Evolutionary conservation across 2,329 filamentous ascomycete species (phyloP).

Genomic region (Fusarium dimerum): DNA sequence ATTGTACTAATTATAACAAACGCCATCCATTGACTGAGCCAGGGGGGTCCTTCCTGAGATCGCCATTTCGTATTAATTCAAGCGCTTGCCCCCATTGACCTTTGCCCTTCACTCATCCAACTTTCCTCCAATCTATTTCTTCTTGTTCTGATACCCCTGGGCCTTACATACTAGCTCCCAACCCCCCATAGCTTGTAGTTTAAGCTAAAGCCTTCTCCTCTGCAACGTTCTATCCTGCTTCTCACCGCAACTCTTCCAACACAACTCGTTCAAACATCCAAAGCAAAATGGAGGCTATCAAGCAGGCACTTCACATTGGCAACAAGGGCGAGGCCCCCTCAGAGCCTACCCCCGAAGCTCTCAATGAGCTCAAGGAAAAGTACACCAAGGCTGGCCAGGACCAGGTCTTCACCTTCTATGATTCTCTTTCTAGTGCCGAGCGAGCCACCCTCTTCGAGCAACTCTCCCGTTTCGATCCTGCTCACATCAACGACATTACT

Average conservation of each 20-base stretch:
- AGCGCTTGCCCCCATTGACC: not conserved
- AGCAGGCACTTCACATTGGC: conserved; percentile 42
- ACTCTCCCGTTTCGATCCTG: conserved; percentile 78
- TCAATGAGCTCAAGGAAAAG: conserved; percentile 69
- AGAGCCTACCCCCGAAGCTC: conserved; percentile 64
- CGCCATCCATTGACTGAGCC: too few species aligned
- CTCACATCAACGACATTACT: conserved; percentile 84
- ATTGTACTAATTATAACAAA: too few species aligned
- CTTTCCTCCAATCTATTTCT: conserved; percentile 3
- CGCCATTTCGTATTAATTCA: conserved; percentile 17
- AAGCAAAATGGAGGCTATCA: conserved; percentile 46
- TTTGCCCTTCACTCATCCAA: conserved; percentile 1
- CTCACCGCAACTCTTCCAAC: conserved; percentile 19
- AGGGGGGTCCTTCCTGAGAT: not conserved
- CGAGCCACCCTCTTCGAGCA: conserved; percentile 81
- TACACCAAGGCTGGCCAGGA: conserved; percentile 76
- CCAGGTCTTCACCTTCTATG: conserved; percentile 80
- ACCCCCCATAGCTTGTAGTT: not conserved
- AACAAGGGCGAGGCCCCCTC: conserved; percentile 35
- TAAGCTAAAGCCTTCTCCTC: not conserved
- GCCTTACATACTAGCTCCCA: conserved; percentile 5
- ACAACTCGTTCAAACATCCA: conserved; percentile 2
- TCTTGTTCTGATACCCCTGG: not conserved
- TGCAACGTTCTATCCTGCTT: not conserved
- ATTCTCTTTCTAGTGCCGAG: conserved; percentile 71